These are phyloP conservation scores for Xylaria sp. DNA, from an alignment of 2,329 filamentous ascomycete species.

Conservation along the genomic window DNA sequence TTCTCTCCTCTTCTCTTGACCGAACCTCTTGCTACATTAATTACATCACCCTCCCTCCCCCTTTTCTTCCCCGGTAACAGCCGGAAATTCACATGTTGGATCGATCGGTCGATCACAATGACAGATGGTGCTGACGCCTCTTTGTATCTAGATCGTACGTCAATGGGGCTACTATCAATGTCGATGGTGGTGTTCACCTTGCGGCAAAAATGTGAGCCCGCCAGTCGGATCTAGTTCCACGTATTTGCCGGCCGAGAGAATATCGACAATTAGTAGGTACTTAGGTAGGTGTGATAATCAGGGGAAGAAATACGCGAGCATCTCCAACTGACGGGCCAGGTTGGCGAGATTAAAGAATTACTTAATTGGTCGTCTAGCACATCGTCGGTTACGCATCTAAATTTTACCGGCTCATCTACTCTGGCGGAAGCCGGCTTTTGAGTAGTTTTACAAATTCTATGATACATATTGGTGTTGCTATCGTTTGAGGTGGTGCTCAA, in stretches of 20 bases:
- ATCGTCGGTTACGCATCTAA: conserved; percentile 6
- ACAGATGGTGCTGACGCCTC: conserved; percentile 15
- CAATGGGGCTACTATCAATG: conserved; percentile 71
- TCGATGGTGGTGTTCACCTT: conserved; percentile 68
- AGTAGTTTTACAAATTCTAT: conserved; percentile 14
- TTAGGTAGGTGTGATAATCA: neutral
- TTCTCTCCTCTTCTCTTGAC: neutral
- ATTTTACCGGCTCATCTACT: conserved; percentile 7
- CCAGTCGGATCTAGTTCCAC: neutral
- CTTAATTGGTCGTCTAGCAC: conserved; percentile 17
- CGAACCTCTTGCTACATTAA: neutral
- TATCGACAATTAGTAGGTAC: neutral
- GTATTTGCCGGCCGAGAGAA: conserved; percentile 1
- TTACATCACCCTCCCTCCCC: neutral
- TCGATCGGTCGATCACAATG: neutral
- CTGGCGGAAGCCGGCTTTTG: neutral
- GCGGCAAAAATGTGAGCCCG: conserved; percentile 57
- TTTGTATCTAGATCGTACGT: conserved; percentile 62
- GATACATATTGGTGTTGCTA: neutral
- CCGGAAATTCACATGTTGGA: neutral
- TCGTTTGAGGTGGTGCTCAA: neutral
- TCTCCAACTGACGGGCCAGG: neutral
- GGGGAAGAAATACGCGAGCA: neutral
- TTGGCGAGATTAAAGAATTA: conserved; percentile 13
- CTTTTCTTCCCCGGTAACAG: neutral